Evolutionary conservation across 768 basidiomycete species (phyloP).

Genomic region (Rhodotorula graminis): DNA sequence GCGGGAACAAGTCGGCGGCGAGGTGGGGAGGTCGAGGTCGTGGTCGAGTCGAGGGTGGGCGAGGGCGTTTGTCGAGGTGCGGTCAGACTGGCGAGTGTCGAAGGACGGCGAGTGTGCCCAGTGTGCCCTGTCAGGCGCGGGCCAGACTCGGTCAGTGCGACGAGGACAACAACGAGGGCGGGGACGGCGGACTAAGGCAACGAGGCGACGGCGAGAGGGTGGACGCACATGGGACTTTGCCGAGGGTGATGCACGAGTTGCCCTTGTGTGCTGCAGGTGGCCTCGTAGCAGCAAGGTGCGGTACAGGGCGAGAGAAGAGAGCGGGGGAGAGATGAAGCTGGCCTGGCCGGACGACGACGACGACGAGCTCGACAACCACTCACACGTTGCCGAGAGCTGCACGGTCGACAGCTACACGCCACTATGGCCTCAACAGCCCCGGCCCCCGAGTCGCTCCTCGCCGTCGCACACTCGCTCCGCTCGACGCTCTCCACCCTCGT

Average conservation of each 20-base stretch:
- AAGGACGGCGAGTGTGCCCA: neutral
- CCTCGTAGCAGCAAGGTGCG: too few relatives aligned
- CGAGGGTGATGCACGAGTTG: neutral
- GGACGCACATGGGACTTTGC: neutral
- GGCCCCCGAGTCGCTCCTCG: neutral
- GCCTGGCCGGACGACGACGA: too few relatives aligned
- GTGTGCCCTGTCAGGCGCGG: neutral
- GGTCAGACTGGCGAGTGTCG: neutral
- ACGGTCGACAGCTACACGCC: neutral
- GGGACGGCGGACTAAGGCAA: neutral
- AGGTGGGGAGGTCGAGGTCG: neutral
- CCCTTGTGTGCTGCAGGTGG: neutral
- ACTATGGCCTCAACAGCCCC: too few relatives aligned
- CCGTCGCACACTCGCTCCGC: neutral
- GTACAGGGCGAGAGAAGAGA: too few relatives aligned
- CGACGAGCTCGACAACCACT: too few relatives aligned
- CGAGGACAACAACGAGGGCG: neutral
- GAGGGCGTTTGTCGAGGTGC: neutral
- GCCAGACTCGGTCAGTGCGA: neutral
- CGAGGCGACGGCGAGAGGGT: neutral
- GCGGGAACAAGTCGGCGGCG: neutral
- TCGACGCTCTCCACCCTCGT: neutral
- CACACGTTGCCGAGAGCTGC: neutral
- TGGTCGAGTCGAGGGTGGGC: neutral
- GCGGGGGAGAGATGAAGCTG: too few relatives aligned